These are phyloP conservation scores for Eucalyptus polyanthemos DNA, from an alignment of 345 rosid genomes.

Conservation along the genomic window DNA sequence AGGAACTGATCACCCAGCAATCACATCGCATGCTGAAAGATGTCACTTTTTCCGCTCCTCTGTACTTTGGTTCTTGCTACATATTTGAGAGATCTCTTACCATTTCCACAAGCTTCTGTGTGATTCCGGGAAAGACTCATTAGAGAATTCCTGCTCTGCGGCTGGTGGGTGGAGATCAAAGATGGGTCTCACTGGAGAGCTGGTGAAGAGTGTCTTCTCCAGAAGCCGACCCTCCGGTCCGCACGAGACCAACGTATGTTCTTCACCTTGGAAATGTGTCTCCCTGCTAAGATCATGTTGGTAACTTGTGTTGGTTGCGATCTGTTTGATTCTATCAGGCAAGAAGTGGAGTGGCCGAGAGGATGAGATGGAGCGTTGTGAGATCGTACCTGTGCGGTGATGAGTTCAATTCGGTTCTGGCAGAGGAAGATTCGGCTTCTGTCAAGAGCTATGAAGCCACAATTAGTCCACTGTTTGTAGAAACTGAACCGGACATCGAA, in stretches of 20 bases:
- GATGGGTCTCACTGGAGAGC: slow-evolving; percentile 77
- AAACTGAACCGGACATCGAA: slow-evolving; percentile 11
- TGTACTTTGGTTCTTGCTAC: neutral
- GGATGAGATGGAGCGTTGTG: slow-evolving; percentile 55
- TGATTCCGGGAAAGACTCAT: neutral
- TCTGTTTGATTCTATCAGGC: slow-evolving; percentile 19
- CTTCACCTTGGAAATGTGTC: neutral
- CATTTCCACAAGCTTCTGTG: neutral
- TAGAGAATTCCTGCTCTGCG: neutral
- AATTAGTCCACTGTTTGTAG: slow-evolving; percentile 19
- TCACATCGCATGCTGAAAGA: neutral
- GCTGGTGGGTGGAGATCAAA: neutral
- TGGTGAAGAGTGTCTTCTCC: slow-evolving; percentile 60
- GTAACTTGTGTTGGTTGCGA: neutral
- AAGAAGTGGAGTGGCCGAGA: slow-evolving; percentile 31
- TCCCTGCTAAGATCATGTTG: neutral
- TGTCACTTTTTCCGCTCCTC: neutral
- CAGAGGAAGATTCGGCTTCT: slow-evolving; percentile 73
- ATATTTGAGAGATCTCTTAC: neutral
- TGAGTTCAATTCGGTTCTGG: slow-evolving; percentile 63
- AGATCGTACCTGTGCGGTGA: slow-evolving; percentile 71
- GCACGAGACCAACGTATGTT: neutral
- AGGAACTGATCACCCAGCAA: neutral
- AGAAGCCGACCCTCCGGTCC: slow-evolving; percentile 23
- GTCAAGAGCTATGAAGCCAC: slow-evolving; percentile 45